These are phyloP conservation scores for Entomophthora muscae DNA, from an alignment of 371 early-diverging fungal species.

Conservation along the genomic window DNA sequence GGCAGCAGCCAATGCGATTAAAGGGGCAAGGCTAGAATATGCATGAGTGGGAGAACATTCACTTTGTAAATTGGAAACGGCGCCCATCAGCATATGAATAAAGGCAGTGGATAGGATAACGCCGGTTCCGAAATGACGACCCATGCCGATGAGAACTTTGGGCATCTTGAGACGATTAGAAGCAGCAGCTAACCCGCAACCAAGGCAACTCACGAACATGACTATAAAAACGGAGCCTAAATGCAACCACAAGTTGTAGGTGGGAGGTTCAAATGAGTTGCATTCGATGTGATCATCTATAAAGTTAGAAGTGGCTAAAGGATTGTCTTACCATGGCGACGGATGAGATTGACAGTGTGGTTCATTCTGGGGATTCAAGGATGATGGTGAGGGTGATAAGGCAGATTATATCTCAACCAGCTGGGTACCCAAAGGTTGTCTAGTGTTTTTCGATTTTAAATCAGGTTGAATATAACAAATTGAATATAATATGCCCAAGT, in stretches of 20 bases:
- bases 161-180: not conserved
- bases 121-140: slow-evolving; percentile 53
- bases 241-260: slow-evolving; percentile 31
- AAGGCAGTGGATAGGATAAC: slow-evolving; percentile 62
- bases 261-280: slow-evolving; percentile 15
- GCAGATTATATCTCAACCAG: no score
- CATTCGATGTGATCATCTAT: no score
- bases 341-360: no score
- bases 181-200: not conserved
- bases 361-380: no score
- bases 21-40: slow-evolving; percentile 26
- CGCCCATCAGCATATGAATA: slow-evolving; percentile 38
- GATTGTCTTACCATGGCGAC: no score
- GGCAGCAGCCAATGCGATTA: slow-evolving; percentile 32
- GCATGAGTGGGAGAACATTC: slow-evolving; percentile 20
- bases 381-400: no score
- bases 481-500: no score
- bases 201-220: slow-evolving; percentile 20
- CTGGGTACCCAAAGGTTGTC: no score
- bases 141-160: slow-evolving; percentile 9
- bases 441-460: no score
- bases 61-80: slow-evolving; percentile 20
- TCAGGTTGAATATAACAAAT: no score
- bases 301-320: no score
- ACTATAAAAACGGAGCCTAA: slow-evolving; percentile 36